Evolutionary conservation across 169 alveolate genomes (phyloP).

Genomic region (Babesia ovis): DNA sequence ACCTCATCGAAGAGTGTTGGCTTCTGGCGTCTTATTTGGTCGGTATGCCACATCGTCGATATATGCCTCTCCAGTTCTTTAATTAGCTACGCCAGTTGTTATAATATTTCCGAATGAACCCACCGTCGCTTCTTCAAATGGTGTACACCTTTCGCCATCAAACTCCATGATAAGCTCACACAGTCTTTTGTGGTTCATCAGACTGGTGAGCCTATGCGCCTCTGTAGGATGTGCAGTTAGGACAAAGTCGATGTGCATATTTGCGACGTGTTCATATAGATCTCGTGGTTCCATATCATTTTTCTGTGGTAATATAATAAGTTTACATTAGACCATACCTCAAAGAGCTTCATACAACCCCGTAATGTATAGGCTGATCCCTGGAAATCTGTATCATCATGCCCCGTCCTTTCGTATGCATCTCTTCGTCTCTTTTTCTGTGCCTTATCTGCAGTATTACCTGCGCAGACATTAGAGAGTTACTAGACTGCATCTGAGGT

Average conservation of each 20-base stretch:
- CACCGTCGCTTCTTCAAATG: constrained; percentile 55
- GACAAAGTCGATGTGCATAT: constrained; percentile 74
- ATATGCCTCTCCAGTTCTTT: constrained; percentile 69
- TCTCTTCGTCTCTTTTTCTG: constrained; percentile 30
- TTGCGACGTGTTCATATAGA: constrained; percentile 63
- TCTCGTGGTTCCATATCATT: constrained; percentile 61
- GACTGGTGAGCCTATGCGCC: constrained; percentile 75
- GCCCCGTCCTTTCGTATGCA: constrained; percentile 8
- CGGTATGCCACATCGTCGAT: constrained; percentile 76
- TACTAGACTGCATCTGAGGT: too few species aligned
- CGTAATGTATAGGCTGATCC: constrained; percentile 20
- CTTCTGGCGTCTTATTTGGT: constrained; percentile 74
- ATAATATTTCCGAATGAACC: neutral
- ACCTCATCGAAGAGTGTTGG: constrained; percentile 83
- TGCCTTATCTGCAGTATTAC: constrained; percentile 37
- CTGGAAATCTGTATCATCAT: constrained; percentile 27
- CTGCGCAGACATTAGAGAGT: constrained; percentile 1
- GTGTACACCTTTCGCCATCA: constrained; percentile 72
- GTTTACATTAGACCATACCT: neutral
- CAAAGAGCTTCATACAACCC: constrained; percentile 5
- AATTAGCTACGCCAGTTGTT: constrained; percentile 26
- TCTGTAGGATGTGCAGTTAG: constrained; percentile 82
- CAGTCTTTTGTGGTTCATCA: constrained; percentile 67
- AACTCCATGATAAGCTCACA: constrained; percentile 73
- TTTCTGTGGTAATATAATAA: neutral